These are phyloP conservation scores for Pyrenophora graminea DNA, from an alignment of 2,329 filamentous ascomycete genomes.

Conservation along the genomic window DNA sequence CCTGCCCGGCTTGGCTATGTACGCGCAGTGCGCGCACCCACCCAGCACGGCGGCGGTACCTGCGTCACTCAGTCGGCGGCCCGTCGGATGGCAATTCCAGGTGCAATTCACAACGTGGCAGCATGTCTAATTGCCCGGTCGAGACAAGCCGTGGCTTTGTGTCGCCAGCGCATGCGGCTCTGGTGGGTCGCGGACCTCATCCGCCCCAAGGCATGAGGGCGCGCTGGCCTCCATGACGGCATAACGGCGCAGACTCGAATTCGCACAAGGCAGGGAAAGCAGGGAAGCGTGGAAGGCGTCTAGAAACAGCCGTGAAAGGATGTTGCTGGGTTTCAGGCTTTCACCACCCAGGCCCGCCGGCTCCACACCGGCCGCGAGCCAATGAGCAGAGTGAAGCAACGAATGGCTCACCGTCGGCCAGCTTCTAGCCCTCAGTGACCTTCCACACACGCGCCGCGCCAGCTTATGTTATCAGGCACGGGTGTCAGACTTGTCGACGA, in stretches of 20 bases:
- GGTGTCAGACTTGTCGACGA: conserved; percentile 24
- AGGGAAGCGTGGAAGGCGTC: conserved; percentile 30
- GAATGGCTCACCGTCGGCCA: conserved; percentile 17
- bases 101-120: conserved; percentile 27
- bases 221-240: conserved; percentile 21
- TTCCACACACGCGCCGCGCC: conserved; percentile 21
- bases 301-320: conserved; percentile 24
- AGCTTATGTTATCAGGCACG: conserved; percentile 32
- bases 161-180: conserved; percentile 31
- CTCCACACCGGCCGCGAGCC: conserved; percentile 18
- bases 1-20: conserved; percentile 6
- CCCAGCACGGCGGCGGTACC: conserved; percentile 22
- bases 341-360: conserved; percentile 12
- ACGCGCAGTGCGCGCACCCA: neutral
- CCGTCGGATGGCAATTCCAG: conserved; percentile 11
- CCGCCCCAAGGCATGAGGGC: conserved; percentile 18
- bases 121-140: conserved; percentile 25
- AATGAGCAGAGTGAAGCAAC: conserved; percentile 33
- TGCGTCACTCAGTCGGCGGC: conserved; percentile 25
- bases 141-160: conserved; percentile 24
- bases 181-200: conserved; percentile 12
- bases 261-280: neutral
- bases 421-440: conserved; percentile 17
- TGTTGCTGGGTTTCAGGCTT: conserved; percentile 26
- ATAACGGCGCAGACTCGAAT: conserved; percentile 7